Base-by-base conservation (phyloP, 805 yeast species). In the Candida dajiaensis region DNA sequence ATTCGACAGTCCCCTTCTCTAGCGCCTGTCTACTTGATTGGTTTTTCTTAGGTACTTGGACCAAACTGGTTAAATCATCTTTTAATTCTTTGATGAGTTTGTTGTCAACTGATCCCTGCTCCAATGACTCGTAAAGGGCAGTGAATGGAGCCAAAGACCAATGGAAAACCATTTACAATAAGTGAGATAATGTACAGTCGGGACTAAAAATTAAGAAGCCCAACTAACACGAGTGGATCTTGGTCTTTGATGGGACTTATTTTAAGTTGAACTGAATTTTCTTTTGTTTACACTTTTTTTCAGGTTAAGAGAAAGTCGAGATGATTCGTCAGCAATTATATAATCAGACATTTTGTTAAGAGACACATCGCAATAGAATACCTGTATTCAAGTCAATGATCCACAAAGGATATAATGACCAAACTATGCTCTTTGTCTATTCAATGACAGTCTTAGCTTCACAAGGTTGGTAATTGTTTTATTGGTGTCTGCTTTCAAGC, bases 11-110 rank as follows among this genome's bases (percentile, higher is more conserved):
- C 4, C 78, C 77, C 29, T 54, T 57, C 48, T 79, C 77, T 37
- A 83, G 56, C 42, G 59, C 58, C 19, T 69, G 65, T 56, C 83
- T 70, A 40, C 81, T 74, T 6, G 66, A 26, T 16, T 73, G 72
- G 48, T 70, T 74, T 54, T 75, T 78, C 9, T 61, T 56, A 6
- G 77, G 73, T 18, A 68, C 67, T 1, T 68, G 51, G 43, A 76
- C 64, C 41, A 81, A 56, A 38, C 62, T 57, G 25, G 61, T 53
- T 40, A 82, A 66, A 63, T 81, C 87, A 21, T 62, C 54, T 36
- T 69, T 57, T 42, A 81, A 56, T n/a, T 62, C 54, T 22, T 43
- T 45, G 23, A 55, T 31, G 20, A 55, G 51, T 16, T 40, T 45
- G 11, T 39, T 19, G 38, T 55, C 53, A 15, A 42, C 42, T 20